phyloP scores from a whole-genome alignment of 2,329 filamentous ascomycete species.

The Sporothrix euskadiensis region DNA sequence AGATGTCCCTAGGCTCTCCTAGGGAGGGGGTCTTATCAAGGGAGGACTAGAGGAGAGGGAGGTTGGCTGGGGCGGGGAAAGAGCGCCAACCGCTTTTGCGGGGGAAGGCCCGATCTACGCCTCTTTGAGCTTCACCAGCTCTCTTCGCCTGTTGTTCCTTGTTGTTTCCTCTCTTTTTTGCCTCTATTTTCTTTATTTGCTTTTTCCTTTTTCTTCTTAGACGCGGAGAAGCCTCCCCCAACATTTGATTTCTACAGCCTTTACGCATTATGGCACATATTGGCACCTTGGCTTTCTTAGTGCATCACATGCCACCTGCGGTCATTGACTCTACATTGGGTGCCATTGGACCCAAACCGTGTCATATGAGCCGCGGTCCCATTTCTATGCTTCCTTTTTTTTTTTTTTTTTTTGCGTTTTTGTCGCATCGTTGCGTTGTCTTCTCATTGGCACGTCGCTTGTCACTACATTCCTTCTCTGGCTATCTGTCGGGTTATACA shows the following conservation, averaged over 20 bases:
- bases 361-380: not conserved
- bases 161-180: no score
- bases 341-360: not conserved
- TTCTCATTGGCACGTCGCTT: not conserved
- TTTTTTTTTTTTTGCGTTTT: not conserved
- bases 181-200: not conserved
- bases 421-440: not conserved
- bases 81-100: not conserved
- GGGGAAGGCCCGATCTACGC: conserved; percentile 12
- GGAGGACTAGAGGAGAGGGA: not conserved
- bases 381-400: not conserved
- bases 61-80: conserved; percentile 7
- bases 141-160: not conserved
- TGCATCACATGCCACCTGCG: conserved; percentile 17
- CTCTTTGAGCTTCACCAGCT: not conserved
- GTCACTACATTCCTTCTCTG: not conserved
- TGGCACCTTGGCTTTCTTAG: not conserved
- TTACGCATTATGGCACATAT: not conserved
- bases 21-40: not conserved
- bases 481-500: not conserved
- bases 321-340: not conserved
- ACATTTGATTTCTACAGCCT: not conserved
- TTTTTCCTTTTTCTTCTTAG: not conserved
- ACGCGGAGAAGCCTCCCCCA: not conserved
- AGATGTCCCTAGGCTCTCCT: not conserved